Percentiles rank a stretch among this genome's conserved stretches.
Conservation (phyloP, 306 rosid genomes). For the Casuarina equisetifolia region DNA sequence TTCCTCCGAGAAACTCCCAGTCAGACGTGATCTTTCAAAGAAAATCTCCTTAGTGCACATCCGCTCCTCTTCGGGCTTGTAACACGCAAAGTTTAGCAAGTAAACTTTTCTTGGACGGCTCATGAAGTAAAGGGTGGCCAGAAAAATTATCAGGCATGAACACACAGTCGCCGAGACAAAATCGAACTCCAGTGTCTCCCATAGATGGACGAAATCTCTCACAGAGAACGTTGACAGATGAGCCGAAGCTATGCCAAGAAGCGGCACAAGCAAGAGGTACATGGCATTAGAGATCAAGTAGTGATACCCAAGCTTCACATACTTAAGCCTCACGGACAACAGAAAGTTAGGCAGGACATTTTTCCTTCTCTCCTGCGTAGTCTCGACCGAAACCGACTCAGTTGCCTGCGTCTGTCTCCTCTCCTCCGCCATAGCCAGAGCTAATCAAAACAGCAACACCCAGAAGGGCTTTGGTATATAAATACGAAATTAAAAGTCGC, state of each 20-base stretch:
- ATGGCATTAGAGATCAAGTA: slow-evolving; percentile 74
- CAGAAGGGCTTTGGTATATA: not conserved
- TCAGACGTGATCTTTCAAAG: slow-evolving; percentile 39
- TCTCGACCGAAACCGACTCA: slow-evolving; percentile 17
- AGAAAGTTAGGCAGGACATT: slow-evolving; percentile 67
- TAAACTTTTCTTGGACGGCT: slow-evolving; percentile 67
- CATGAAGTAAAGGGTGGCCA: slow-evolving; percentile 72
- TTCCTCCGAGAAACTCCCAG: slow-evolving; percentile 58
- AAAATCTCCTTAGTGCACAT: slow-evolving; percentile 53
- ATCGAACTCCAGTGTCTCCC: slow-evolving; percentile 59
- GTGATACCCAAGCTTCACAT: slow-evolving; percentile 91
- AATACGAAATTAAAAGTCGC: not conserved
- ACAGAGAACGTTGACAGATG: slow-evolving; percentile 54
- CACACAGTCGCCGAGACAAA: slow-evolving; percentile 46
- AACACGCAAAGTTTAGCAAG: slow-evolving; percentile 67
- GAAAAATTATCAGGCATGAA: slow-evolving; percentile 51
- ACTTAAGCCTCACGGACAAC: slow-evolving; percentile 64
- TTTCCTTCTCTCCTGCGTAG: slow-evolving; percentile 5
- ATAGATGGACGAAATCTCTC: slow-evolving; percentile 35
- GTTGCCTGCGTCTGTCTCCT: slow-evolving; percentile 18
- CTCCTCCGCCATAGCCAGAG: slow-evolving; percentile 26
- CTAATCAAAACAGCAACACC: not conserved
- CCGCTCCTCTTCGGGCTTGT: slow-evolving; percentile 52
- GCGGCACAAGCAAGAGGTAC: slow-evolving; percentile 67
- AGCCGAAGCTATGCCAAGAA: slow-evolving; percentile 42